These are phyloP conservation scores for Xylaria cubensis DNA, from an alignment of 495 filamentous ascomycete species.

Conservation along the genomic window DNA sequence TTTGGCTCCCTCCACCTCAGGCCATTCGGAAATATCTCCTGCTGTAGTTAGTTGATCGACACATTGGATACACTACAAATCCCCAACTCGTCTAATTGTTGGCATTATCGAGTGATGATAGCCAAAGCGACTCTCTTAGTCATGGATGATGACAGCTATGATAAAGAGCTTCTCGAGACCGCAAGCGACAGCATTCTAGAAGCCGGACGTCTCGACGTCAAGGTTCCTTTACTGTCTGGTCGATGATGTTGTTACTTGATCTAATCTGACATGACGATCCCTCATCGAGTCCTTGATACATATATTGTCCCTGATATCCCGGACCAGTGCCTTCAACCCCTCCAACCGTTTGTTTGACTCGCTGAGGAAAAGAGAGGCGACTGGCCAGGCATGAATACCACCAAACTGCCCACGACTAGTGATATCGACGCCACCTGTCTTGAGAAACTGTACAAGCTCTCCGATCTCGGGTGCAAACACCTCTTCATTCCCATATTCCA, in stretches of 20 bases:
- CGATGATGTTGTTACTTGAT: slow-evolving; percentile 61
- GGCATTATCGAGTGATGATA: slow-evolving; percentile 23
- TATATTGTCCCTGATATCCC: slow-evolving; percentile 51
- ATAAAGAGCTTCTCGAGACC: slow-evolving; percentile 54
- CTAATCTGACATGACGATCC: slow-evolving; percentile 56
- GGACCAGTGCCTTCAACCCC: slow-evolving; percentile 63
- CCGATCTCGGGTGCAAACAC: slow-evolving; percentile 70
- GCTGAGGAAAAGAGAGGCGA: slow-evolving; percentile 72
- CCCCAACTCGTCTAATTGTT: slow-evolving; percentile 17
- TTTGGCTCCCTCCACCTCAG: no score
- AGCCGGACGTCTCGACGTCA: slow-evolving; percentile 48
- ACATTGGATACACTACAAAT: background rate
- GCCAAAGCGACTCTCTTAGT: slow-evolving; percentile 29
- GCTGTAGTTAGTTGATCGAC: no score
- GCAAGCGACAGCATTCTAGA: slow-evolving; percentile 38
- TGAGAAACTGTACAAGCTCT: slow-evolving; percentile 55
- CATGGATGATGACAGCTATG: slow-evolving; percentile 52
- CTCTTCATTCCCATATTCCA: slow-evolving; percentile 74
- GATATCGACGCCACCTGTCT: slow-evolving; percentile 55
- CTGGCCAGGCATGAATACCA: slow-evolving; percentile 80
- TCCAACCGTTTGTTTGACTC: slow-evolving; percentile 59
- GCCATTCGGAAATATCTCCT: no score
- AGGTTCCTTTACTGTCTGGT: slow-evolving; percentile 59
- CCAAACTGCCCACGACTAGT: slow-evolving; percentile 59
- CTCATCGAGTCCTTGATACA: background rate